A percentile compares a stretch with the other conserved stretches of the same genome.
These are phyloP conservation scores for Thymus quinquecostatus DNA, from an alignment of 257 asterid genomes.

Conservation along the genomic window DNA sequence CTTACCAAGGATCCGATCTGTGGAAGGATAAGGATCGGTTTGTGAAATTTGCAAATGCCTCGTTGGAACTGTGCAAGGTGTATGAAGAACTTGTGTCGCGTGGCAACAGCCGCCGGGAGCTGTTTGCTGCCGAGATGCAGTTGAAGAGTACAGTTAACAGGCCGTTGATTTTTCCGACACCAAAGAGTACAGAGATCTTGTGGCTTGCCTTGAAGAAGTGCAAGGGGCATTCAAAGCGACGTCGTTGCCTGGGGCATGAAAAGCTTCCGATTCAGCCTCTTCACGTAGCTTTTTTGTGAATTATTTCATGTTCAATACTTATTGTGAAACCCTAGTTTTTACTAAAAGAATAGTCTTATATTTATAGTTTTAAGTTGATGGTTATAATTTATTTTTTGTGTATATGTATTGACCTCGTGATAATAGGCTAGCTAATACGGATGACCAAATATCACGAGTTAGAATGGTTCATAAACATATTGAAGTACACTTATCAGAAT, in stretches of 20 bases:
- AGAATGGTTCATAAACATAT: no score
- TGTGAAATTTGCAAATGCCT: slow-evolving; percentile 76
- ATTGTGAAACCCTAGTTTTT: no score
- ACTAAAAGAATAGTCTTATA: no score
- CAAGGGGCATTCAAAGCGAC: slow-evolving; percentile 49
- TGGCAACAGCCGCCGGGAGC: slow-evolving; percentile 56
- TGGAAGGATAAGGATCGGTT: slow-evolving; percentile 81
- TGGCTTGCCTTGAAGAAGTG: slow-evolving; percentile 68
- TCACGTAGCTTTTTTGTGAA: background rate
- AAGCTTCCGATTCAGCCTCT: slow-evolving; percentile 10
- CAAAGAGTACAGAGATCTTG: slow-evolving; percentile 55
- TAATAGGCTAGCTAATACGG: no score
- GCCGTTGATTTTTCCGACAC: slow-evolving; percentile 60
- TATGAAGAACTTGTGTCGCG: slow-evolving; percentile 59
- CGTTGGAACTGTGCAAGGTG: slow-evolving; percentile 77
- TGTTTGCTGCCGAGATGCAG: slow-evolving; percentile 90
- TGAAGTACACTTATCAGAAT: no score
- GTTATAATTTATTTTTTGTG: no score
- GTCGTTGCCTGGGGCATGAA: slow-evolving; percentile 38
- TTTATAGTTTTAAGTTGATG: no score
- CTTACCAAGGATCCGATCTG: slow-evolving; percentile 82
- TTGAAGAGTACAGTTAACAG: slow-evolving; percentile 74
- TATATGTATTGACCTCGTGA: no score
- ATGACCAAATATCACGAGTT: no score
- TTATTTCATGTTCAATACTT: background rate